phyloP scores from a whole-genome alignment of 2,329 filamentous ascomycete species.

The Fusarium sp. region DNA sequence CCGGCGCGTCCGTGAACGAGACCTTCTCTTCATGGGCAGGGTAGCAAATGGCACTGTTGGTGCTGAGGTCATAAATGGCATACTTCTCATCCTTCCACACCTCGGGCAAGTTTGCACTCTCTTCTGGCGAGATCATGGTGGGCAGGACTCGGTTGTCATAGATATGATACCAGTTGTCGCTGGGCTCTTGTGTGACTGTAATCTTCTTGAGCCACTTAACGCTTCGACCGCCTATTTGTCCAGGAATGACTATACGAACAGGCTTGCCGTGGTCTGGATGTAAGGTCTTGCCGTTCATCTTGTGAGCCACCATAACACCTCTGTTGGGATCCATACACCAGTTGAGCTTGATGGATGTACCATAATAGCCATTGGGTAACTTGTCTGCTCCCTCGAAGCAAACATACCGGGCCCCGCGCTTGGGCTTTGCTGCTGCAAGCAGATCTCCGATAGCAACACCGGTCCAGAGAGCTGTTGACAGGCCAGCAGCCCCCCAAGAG shows the following conservation, averaged over 20 bases:
- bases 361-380: slow-evolving; percentile 88
- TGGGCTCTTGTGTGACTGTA: slow-evolving; percentile 79
- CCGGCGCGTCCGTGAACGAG: slow-evolving; percentile 54
- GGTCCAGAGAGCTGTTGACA: slow-evolving; percentile 90
- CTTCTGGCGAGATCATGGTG: slow-evolving; percentile 85
- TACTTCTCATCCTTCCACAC: slow-evolving; percentile 92
- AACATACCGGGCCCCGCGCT: slow-evolving; percentile 78
- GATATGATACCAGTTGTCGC: slow-evolving; percentile 95
- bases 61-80: slow-evolving; percentile 90
- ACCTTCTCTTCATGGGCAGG: slow-evolving; percentile 81
- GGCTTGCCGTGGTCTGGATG: slow-evolving; percentile 88
- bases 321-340: slow-evolving; percentile 86
- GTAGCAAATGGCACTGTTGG: slow-evolving; percentile 83
- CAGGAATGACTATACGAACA: slow-evolving; percentile 83
- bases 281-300: slow-evolving; percentile 87
- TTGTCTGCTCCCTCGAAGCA: slow-evolving; percentile 93
- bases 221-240: slow-evolving; percentile 90
- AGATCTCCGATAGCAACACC: slow-evolving; percentile 80
- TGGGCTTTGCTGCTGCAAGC: slow-evolving; percentile 72
- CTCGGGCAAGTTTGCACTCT: slow-evolving; percentile 75
- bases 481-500: slow-evolving; percentile 88
- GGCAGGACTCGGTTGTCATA: slow-evolving; percentile 92
- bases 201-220: slow-evolving; percentile 92
- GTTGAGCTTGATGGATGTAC: slow-evolving; percentile 86
- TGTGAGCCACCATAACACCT: slow-evolving; percentile 87